A percentile compares a stretch with the other conserved stretches of the same genome.
Evolutionary conservation across 2,329 filamentous ascomycete genomes (phyloP).

Genomic region (Didymella glomerata): DNA sequence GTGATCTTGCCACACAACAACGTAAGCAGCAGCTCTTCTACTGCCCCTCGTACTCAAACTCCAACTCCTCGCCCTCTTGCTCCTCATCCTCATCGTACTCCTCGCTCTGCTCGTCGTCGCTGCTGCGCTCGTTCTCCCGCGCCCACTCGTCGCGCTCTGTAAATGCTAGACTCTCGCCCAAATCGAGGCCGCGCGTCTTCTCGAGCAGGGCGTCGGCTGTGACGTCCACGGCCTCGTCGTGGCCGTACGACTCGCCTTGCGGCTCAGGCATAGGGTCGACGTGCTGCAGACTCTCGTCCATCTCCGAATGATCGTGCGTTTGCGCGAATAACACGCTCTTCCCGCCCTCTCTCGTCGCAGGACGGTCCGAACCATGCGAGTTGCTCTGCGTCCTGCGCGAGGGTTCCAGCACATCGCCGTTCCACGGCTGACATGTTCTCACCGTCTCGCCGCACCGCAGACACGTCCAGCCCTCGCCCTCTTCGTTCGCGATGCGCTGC

Average conservation of each 20-base stretch:
- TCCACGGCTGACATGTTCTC: conserved; percentile 89
- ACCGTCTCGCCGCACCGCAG: conserved; percentile 85
- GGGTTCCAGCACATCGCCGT: conserved; percentile 81
- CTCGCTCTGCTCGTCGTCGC: conserved; percentile 45
- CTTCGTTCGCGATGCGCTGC: conserved; percentile 86
- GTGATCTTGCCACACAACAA: not conserved
- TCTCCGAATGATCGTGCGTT: not conserved
- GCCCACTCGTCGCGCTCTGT: conserved; percentile 51
- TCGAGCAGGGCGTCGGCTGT: conserved; percentile 12
- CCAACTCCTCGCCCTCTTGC: conserved; percentile 42
- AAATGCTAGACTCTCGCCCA: conserved; percentile 40
- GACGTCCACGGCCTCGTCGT: conserved; percentile 6
- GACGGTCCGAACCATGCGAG: not conserved
- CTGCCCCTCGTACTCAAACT: conserved; percentile 5
- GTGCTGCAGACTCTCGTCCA: conserved; percentile 17
- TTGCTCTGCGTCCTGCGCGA: conserved; percentile 9
- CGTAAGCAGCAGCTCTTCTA: not conserved
- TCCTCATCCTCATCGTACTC: conserved; percentile 52
- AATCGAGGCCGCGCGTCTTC: conserved; percentile 35
- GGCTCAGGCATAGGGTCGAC: conserved; percentile 33
- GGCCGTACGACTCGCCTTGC: not conserved
- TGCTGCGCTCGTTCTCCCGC: conserved; percentile 33
- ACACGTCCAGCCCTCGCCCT: conserved; percentile 93
- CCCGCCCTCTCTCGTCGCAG: conserved; percentile 2
- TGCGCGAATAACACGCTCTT: conserved; percentile 35